phyloP scores from a whole-genome alignment of 2,329 filamentous ascomycete species.

The Westerdykella aurantiaca region DNA sequence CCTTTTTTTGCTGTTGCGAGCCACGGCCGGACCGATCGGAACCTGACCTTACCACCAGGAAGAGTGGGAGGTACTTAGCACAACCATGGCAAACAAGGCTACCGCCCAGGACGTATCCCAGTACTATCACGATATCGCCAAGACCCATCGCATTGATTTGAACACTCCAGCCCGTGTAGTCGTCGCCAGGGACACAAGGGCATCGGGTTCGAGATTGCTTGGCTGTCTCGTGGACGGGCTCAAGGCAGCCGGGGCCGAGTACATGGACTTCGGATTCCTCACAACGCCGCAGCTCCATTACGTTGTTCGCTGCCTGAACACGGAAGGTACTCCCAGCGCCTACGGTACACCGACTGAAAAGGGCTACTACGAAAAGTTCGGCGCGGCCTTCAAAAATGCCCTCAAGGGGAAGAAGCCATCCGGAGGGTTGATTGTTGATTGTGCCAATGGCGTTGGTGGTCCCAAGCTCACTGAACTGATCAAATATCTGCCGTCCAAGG shows the following conservation, averaged over 20 bases:
- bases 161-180: conserved; percentile 70
- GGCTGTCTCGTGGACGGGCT: conserved; percentile 73
- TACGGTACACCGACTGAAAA: conserved; percentile 86
- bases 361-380: conserved; percentile 93
- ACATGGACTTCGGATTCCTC: conserved; percentile 80
- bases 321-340: conserved; percentile 74
- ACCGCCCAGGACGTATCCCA: conserved; percentile 69
- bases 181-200: conserved; percentile 86
- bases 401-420: conserved; percentile 65
- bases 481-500: conserved; percentile 67
- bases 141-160: conserved; percentile 55
- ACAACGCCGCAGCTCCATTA: conserved; percentile 99
- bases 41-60: conserved; percentile 39
- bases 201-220: conserved; percentile 80
- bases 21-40: conserved; percentile 6
- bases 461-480: conserved; percentile 83
- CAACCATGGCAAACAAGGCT: conserved; percentile 77
- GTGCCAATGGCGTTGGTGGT: conserved; percentile 92
- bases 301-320: conserved; percentile 90
- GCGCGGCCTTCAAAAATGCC: conserved; percentile 74
- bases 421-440: conserved; percentile 79
- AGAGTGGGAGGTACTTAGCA: conserved; percentile 88
- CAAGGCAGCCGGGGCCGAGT: conserved; percentile 66
- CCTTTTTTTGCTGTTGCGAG: neutral
- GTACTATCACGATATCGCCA: conserved; percentile 67